Evolutionary conservation across 2,329 filamentous ascomycete species (phyloP).

Genomic region (Lojkania enalia): DNA sequence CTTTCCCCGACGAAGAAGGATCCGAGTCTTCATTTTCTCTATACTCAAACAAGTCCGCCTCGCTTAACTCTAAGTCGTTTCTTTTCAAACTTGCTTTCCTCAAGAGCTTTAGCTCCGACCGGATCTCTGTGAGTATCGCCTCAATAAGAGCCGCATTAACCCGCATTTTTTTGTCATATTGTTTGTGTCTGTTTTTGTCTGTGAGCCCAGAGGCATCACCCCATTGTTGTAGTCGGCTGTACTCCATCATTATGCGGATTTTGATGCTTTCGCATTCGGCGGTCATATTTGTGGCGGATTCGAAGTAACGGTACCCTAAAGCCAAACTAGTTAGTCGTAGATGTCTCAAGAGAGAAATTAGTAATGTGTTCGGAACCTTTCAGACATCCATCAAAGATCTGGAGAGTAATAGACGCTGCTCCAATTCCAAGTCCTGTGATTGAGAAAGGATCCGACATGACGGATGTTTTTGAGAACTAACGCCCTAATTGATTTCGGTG

Average conservation of each 20-base stretch:
- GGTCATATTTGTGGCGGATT: not conserved
- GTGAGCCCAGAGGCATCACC: not conserved
- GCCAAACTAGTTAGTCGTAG: not conserved
- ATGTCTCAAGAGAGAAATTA: not conserved
- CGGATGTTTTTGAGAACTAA: too few relatives aligned
- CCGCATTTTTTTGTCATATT: not conserved
- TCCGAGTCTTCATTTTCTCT: not conserved
- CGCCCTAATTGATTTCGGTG: too few relatives aligned
- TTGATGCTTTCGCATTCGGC: not conserved
- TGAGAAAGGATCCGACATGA: not conserved
- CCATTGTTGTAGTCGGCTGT: not conserved
- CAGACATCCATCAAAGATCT: not conserved
- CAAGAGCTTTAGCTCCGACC: not conserved
- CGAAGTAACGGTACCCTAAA: not conserved
- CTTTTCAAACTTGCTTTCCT: not conserved
- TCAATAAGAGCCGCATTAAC: not conserved
- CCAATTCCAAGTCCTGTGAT: not conserved
- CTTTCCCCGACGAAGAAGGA: not conserved
- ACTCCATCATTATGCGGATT: slow-evolving; percentile 1
- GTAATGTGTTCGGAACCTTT: not conserved
- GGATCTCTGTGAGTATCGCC: not conserved
- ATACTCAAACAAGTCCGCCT: not conserved
- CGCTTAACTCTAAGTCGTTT: not conserved
- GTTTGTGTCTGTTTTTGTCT: not conserved
- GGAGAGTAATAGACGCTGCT: not conserved